Evolutionary conservation across 2,329 filamentous ascomycete genomes (phyloP).

Genomic region (Passalora sequoiae): DNA sequence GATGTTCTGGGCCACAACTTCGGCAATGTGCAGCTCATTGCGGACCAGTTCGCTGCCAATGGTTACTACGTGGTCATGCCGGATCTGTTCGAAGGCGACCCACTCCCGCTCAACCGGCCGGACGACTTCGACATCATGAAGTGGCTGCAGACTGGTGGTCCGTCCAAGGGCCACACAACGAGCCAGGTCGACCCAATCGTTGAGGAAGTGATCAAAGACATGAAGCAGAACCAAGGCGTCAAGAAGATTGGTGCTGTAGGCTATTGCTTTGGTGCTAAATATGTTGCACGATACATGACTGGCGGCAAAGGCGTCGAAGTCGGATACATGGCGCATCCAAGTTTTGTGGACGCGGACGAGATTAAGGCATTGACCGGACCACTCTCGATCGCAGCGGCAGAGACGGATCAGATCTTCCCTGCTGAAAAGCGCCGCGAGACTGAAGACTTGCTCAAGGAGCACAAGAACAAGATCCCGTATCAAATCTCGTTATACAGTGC

Average conservation of each 20-base stretch:
- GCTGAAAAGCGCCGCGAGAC: slow-evolving; percentile 51
- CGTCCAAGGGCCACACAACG: slow-evolving; percentile 37
- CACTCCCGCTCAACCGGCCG: slow-evolving; percentile 51
- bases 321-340: slow-evolving; percentile 71
- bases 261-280: slow-evolving; percentile 51
- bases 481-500: slow-evolving; percentile 73
- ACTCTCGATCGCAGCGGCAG: slow-evolving; percentile 59
- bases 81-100: slow-evolving; percentile 65
- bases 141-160: slow-evolving; percentile 42
- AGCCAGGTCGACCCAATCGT: slow-evolving; percentile 51
- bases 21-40: slow-evolving; percentile 53
- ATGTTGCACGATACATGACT: slow-evolving; percentile 58
- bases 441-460: slow-evolving; percentile 55
- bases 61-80: slow-evolving; percentile 66
- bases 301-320: slow-evolving; percentile 56
- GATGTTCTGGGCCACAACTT: slow-evolving; percentile 57
- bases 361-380: slow-evolving; percentile 54
- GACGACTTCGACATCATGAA: slow-evolving; percentile 46
- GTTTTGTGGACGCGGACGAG: slow-evolving; percentile 62
- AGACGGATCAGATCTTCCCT: slow-evolving; percentile 57
- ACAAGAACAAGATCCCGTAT: slow-evolving; percentile 53
- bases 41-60: slow-evolving; percentile 69
- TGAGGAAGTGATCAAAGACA: slow-evolving; percentile 43
- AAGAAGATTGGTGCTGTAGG: slow-evolving; percentile 42
- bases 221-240: slow-evolving; percentile 47